Evolutionary conservation across 495 filamentous ascomycete species (phyloP), one percentile per base, ranked within the genome.

Genomic region (Penicillium daleae): DNA sequence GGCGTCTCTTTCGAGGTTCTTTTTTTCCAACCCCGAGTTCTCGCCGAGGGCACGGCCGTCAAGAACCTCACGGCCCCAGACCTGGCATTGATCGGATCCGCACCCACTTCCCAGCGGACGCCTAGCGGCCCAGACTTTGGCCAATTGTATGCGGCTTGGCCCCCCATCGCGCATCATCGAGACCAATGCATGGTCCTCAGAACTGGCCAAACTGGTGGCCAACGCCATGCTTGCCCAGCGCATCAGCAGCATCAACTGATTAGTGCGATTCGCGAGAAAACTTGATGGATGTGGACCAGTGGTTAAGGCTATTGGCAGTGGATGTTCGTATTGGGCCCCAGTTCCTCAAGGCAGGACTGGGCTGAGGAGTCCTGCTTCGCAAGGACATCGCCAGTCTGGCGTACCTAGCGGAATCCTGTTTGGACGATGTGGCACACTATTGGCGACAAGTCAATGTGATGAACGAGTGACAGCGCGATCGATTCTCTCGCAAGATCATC

Each of bases 1-100:
- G 83, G 82, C 3, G 76, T 87, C 17, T 77, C 72, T 5, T 92
- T 94, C 62, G 89, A 94, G 62, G 83, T 96, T 27, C 82, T 96
- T n/a, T n/a, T n/a, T n/a, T 4, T 92, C 90, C 12, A 96, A 93
- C 69, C 92, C 92, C 4, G 91, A 96, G 66, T 94, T 93, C 63
- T 94, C 0, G 88, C 92, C 10, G 90, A 92, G 61, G 92, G 92
- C 17, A 91, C 88, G 0, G 92, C 92, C 1, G 81, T 94, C 59
- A 68, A 82, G 9, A 86, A 94, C 67, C 76, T 94, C 21, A 82
- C 90, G 56, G 66, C 77, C n/a, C 92, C 92, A 4, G 90, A 92
- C 60, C 86, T 92, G 10, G 85, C 94, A 12, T 78, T 94, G 24
- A 92, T 96, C 67, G 92, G 92, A 22, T 92, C 87, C 2, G 74